These are phyloP conservation scores for Santalum album DNA, from an alignment of 164 flowering plant genomes.

Conservation along the genomic window DNA sequence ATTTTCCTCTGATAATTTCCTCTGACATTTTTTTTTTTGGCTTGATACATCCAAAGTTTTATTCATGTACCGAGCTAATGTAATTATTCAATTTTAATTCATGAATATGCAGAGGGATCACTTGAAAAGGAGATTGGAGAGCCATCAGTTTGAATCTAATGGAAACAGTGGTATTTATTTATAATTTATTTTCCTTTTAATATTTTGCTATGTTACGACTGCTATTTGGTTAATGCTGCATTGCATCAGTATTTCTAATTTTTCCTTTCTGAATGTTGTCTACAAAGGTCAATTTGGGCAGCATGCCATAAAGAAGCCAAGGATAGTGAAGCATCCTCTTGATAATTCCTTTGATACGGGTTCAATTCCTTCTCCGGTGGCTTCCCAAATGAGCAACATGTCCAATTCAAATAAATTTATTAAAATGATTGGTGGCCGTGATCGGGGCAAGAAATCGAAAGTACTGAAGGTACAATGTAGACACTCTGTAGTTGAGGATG, in stretches of 20 bases:
- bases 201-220: background rate
- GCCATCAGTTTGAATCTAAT: conserved; percentile 61
- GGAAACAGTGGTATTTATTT: conserved; percentile 54
- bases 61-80: too few relatives aligned
- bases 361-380: conserved; percentile 80
- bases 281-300: conserved; percentile 57
- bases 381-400: conserved; percentile 96
- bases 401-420: conserved; percentile 67
- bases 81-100: too few relatives aligned
- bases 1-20: too few relatives aligned
- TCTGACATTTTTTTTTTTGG: too few relatives aligned
- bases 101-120: conserved; percentile 54
- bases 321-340: conserved; percentile 49
- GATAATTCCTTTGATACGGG: conserved; percentile 64
- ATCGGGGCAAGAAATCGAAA: conserved; percentile 68
- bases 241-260: conserved; percentile 2
- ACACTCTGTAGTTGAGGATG: background rate
- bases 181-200: background rate
- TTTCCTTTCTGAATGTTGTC: conserved; percentile 3
- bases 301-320: conserved; percentile 61
- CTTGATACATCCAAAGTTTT: too few relatives aligned
- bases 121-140: conserved; percentile 53
- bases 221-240: background rate
- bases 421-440: conserved; percentile 61
- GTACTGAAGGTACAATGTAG: conserved; percentile 52